These are phyloP conservation scores for Colletotrichum higginsianum DNA, from an alignment of 2,329 filamentous ascomycete genomes.

Conservation along the genomic window DNA sequence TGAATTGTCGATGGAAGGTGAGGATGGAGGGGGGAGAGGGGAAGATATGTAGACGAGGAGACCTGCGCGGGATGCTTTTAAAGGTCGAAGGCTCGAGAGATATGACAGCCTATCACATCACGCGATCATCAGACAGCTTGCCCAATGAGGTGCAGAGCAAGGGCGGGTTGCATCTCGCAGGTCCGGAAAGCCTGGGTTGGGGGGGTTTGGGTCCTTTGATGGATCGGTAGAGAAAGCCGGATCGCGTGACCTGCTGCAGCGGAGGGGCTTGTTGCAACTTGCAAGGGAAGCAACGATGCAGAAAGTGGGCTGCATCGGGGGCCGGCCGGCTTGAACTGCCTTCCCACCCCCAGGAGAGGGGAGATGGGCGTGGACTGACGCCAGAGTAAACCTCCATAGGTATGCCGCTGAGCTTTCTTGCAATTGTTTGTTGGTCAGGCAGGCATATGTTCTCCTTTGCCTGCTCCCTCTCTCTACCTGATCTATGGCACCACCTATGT, in stretches of 20 bases:
- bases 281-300: conserved; percentile 34
- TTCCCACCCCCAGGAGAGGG: conserved; percentile 9
- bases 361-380: conserved; percentile 38
- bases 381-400: conserved; percentile 35
- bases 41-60: conserved; percentile 33
- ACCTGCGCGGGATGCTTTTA: conserved; percentile 39
- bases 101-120: conserved; percentile 43
- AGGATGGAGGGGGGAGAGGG: conserved; percentile 18
- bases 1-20: conserved; percentile 37
- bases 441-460: neutral
- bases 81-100: conserved; percentile 34
- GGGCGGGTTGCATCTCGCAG: conserved; percentile 25
- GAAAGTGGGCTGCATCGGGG: conserved; percentile 5
- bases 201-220: conserved; percentile 15
- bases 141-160: conserved; percentile 33
- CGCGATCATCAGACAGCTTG: conserved; percentile 42
- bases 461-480: neutral
- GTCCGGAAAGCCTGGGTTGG: conserved; percentile 35
- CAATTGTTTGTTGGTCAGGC: neutral
- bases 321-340: conserved; percentile 29
- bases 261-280: conserved; percentile 34
- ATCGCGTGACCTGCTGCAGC: conserved; percentile 47
- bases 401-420: conserved; percentile 21
- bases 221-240: conserved; percentile 16
- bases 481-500: neutral